Evolutionary conservation across 2,329 filamentous ascomycete species (phyloP).

Genomic region (Hirsutella thompsonii): DNA sequence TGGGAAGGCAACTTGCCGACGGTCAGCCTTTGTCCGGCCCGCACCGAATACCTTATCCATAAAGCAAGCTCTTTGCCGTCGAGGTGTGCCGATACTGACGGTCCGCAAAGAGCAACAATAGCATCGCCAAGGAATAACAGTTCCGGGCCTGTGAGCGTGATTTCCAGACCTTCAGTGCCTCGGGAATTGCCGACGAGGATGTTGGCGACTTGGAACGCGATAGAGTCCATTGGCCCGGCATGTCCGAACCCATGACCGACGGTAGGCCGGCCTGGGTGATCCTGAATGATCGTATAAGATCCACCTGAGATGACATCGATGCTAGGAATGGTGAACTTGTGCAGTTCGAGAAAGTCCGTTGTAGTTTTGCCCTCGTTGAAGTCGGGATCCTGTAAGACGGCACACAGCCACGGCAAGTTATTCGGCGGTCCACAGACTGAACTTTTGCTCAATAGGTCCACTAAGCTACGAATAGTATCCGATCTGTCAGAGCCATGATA

Average conservation of each 20-base stretch:
- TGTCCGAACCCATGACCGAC: conserved; percentile 46
- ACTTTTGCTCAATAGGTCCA: conserved; percentile 21
- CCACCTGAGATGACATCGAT: conserved; percentile 44
- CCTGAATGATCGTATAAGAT: conserved; percentile 44
- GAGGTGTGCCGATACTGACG: conserved; percentile 35
- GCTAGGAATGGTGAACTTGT: conserved; percentile 32
- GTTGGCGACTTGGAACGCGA: conserved; percentile 45
- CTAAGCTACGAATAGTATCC: conserved; percentile 25
- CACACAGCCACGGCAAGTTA: conserved; percentile 41
- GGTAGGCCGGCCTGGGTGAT: conserved; percentile 40
- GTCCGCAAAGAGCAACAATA: conserved; percentile 43
- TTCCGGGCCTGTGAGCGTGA: conserved; percentile 47
- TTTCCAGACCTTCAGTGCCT: conserved; percentile 41
- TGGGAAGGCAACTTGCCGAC: conserved; percentile 37
- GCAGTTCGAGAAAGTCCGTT: conserved; percentile 39
- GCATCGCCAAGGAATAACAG: conserved; percentile 40
- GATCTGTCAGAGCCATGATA: conserved; percentile 29
- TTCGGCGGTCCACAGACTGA: conserved; percentile 34
- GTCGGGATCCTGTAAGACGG: conserved; percentile 29
- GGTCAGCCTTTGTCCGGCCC: conserved; percentile 31
- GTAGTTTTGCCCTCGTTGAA: conserved; percentile 38
- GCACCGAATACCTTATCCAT: conserved; percentile 40
- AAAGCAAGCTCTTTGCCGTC: conserved; percentile 35
- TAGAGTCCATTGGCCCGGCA: conserved; percentile 46
- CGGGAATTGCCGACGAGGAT: conserved; percentile 42